A percentile compares a stretch with the other conserved stretches of the same genome.
Conservation (phyloP, 768 basidiomycete species). For the Naematelia encephala region DNA sequence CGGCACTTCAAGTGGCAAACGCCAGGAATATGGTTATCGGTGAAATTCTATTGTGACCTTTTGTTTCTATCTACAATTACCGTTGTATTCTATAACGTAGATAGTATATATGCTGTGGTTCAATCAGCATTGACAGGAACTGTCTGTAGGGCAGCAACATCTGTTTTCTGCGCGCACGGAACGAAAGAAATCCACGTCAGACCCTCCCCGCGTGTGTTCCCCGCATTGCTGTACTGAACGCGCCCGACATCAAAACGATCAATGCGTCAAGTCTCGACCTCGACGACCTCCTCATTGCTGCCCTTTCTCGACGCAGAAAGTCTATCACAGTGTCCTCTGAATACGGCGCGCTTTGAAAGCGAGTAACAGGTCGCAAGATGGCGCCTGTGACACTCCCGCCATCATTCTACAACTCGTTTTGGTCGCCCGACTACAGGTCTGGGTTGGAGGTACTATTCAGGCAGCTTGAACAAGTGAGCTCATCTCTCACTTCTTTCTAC, state of each 20-base stretch:
- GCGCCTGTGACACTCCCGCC: conserved; percentile 85
- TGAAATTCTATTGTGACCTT: too few relatives aligned
- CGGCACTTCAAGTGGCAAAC: too few relatives aligned
- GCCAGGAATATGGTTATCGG: too few relatives aligned
- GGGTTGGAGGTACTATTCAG: conserved; percentile 74
- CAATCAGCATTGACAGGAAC: not conserved
- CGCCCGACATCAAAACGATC: not conserved
- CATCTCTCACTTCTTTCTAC: too few relatives aligned
- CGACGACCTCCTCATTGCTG: not conserved
- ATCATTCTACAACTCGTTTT: conserved; percentile 86
- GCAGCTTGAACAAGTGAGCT: conserved; percentile 75
- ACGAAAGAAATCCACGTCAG: too few relatives aligned
- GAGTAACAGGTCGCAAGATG: conserved; percentile 55
- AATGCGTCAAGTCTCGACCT: not conserved
- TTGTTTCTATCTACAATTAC: too few relatives aligned
- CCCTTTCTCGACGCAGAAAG: not conserved
- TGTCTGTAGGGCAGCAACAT: too few relatives aligned
- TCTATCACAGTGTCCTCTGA: not conserved
- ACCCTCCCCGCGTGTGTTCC: not conserved
- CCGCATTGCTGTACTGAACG: conserved; percentile 1
- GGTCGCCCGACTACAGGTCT: conserved; percentile 83
- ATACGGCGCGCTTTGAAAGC: not conserved
- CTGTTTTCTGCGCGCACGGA: too few relatives aligned
- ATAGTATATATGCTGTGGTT: too few relatives aligned
- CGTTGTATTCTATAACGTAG: too few relatives aligned